Evolutionary conservation across 1,284 basidiomycete genomes (phyloP).

Genomic region (Microbotryum intermedium): DNA sequence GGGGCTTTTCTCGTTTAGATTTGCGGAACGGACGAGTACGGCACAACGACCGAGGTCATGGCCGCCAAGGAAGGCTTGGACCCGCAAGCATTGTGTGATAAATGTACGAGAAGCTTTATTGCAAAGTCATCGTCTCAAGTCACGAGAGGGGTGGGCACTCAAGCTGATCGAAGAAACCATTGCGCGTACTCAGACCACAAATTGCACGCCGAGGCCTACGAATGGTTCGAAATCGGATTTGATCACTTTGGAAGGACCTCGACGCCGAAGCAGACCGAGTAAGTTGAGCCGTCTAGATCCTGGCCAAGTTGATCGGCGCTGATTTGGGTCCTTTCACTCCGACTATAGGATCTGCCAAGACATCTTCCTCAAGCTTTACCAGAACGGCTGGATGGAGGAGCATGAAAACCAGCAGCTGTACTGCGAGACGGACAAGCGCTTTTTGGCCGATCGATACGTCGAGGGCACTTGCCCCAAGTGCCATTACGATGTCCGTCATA

Average conservation of each 20-base stretch:
- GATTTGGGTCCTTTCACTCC: background rate
- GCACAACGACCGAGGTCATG: constrained; percentile 96
- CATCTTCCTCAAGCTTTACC: constrained; percentile 72
- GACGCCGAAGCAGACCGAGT: constrained; percentile 83
- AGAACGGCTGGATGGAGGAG: constrained; percentile 65
- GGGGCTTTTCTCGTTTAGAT: constrained; percentile 51
- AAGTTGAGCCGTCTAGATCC: constrained; percentile 30
- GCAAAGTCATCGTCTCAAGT: too few relatives aligned
- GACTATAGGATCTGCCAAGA: constrained; percentile 71
- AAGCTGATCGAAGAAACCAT: too few relatives aligned
- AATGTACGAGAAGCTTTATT: constrained; percentile 23
- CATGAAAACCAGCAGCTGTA: constrained; percentile 86
- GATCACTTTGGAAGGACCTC: constrained; percentile 96
- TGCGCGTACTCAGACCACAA: constrained; percentile 57
- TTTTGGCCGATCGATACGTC: constrained; percentile 89
- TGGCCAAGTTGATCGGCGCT: background rate
- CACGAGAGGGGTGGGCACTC: too few relatives aligned
- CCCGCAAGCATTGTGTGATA: constrained; percentile 57
- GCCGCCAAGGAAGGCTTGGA: constrained; percentile 88
- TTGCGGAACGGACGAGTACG: constrained; percentile 98
- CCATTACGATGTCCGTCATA: constrained; percentile 56
- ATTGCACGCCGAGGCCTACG: constrained; percentile 84
- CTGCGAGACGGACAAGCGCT: constrained; percentile 81
- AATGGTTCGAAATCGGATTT: constrained; percentile 88
- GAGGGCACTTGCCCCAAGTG: constrained; percentile 91